phyloP scores from a whole-genome alignment of 441 rosid genomes.

The Sinapis alba region DNA sequence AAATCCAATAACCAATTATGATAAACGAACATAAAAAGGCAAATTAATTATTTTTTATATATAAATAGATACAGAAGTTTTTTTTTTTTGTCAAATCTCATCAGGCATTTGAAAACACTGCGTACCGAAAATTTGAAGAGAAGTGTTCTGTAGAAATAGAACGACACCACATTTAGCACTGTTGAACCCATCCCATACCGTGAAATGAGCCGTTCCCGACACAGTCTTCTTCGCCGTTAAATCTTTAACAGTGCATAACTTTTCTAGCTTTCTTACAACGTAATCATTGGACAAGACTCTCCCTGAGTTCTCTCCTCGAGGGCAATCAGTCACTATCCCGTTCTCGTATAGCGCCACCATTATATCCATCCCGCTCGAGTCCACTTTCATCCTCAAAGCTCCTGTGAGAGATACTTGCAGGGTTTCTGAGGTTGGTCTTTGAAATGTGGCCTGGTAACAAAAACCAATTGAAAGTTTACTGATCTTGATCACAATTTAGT shows the following conservation, averaged over 20 bases:
- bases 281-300: conserved; percentile 70
- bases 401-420: conserved; percentile 68
- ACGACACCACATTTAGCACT: conserved; percentile 65
- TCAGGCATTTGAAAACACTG: conserved; percentile 69
- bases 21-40: neutral
- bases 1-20: neutral
- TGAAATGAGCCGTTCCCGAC: conserved; percentile 62
- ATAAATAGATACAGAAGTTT: neutral
- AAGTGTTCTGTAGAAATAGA: conserved; percentile 62
- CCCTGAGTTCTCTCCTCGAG: conserved; percentile 77
- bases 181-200: conserved; percentile 75
- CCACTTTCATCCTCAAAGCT: conserved; percentile 60
- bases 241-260: conserved; percentile 66
- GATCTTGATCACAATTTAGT: conserved; percentile 10
- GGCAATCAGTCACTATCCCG: conserved; percentile 68
- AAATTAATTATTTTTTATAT: neutral
- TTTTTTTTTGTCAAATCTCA: conserved; percentile 31
- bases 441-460: conserved; percentile 59
- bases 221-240: conserved; percentile 61
- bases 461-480: neutral
- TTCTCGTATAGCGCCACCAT: conserved; percentile 84
- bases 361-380: conserved; percentile 56
- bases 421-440: conserved; percentile 60
- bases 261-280: conserved; percentile 77
- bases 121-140: conserved; percentile 75